Conservation (phyloP, 2,329 filamentous ascomycete species). For the Epicoccum sorghinum region DNA sequence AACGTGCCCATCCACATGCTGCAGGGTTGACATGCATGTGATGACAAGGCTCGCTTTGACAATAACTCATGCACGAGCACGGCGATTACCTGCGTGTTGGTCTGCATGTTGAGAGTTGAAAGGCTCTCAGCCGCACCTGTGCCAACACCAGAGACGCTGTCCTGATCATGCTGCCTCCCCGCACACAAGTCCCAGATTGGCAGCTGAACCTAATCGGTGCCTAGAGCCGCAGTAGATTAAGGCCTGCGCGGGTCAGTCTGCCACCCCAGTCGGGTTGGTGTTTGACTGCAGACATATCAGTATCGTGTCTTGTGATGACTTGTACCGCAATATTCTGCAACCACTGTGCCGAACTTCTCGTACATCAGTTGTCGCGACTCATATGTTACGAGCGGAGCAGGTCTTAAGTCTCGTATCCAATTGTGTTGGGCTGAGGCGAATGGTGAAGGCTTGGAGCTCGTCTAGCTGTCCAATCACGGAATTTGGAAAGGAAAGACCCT, state of each 20-base stretch:
- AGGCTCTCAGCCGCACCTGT: conserved; percentile 12
- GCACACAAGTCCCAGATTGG: conserved; percentile 2
- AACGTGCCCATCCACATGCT: neutral
- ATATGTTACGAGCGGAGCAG: neutral
- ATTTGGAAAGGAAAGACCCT: neutral
- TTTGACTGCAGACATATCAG: neutral
- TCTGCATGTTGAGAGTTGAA: neutral
- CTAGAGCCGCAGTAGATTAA: neutral
- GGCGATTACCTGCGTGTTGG: neutral
- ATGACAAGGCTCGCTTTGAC: neutral
- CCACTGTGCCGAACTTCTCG: neutral
- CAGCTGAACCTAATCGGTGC: conserved; percentile 5
- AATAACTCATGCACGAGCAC: neutral
- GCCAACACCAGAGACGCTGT: neutral
- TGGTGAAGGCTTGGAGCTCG: neutral
- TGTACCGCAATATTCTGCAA: neutral
- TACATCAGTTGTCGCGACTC: neutral
- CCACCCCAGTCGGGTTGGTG: neutral
- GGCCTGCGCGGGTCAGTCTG: neutral
- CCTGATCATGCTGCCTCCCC: conserved; percentile 5
- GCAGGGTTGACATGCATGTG: conserved; percentile 6
- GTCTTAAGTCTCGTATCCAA: conserved; percentile 5
- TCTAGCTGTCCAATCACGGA: conserved; percentile 1
- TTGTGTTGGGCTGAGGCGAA: conserved; percentile 4
- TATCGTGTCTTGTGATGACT: neutral